Evolutionary conservation across 2,329 filamentous ascomycete genomes (phyloP).

Genomic region (Cladobotryum protrusum): DNA sequence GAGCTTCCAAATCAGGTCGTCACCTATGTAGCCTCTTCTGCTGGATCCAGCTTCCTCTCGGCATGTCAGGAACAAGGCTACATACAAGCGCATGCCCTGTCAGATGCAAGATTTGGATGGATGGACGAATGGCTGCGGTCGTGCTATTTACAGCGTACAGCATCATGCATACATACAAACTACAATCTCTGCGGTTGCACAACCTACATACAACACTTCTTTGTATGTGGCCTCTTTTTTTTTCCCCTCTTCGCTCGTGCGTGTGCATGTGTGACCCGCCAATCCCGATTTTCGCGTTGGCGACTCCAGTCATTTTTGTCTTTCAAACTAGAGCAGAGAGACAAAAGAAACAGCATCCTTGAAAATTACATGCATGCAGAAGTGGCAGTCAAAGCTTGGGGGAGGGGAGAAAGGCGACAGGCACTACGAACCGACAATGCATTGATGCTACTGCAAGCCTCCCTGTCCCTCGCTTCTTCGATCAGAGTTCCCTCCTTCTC

Average conservation of each 20-base stretch:
- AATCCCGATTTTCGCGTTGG: slow-evolving; percentile 7
- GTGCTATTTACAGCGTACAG: too few species aligned
- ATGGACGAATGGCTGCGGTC: too few species aligned
- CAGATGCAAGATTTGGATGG: too few species aligned
- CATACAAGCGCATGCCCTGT: too few species aligned
- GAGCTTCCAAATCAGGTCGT: background rate
- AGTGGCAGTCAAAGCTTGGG: background rate
- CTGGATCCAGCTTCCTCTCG: too few species aligned
- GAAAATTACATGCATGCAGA: background rate
- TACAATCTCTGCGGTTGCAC: background rate
- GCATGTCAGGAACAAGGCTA: too few species aligned
- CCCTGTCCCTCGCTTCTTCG: background rate
- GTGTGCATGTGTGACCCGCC: slow-evolving; percentile 8
- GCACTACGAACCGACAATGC: background rate
- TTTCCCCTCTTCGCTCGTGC: too few species aligned
- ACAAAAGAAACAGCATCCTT: too few species aligned
- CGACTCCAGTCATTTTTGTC: background rate
- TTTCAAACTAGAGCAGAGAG: background rate
- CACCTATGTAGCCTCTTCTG: background rate
- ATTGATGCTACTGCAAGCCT: background rate
- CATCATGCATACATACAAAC: too few species aligned
- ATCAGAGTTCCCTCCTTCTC: background rate
- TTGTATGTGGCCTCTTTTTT: too few species aligned
- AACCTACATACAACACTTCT: background rate
- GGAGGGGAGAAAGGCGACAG: background rate